Base-by-base conservation (phyloP, 2,329 filamentous ascomycete species). In the Hirsutella minnesotensis region DNA sequence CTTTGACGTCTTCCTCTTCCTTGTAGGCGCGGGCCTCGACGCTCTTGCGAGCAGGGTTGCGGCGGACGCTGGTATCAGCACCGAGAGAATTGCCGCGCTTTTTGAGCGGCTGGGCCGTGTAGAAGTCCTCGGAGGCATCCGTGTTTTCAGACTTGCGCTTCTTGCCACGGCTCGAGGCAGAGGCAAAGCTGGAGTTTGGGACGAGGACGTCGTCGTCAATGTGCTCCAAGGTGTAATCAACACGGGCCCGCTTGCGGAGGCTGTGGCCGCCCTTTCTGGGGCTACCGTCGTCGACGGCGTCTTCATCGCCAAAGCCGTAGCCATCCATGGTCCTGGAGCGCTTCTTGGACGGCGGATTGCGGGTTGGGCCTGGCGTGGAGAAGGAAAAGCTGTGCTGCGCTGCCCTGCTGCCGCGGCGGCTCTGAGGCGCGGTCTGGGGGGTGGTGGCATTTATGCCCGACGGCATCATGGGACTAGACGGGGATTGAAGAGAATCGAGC, bases 261-360 rank as follows among this genome's bases (percentile, higher is more conserved):
- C 73, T 75, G 58, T 77, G 75, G 39, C 75, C 73, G 41, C 75
- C 74, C 55, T 78, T 79, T 42, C 63, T 68, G 41, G 68, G 75
- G 45, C 65, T 68, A 48, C 68, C 62, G 31, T 64, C 61, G 19
- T 73, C 70, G 38, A 72, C 70, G 37, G 69, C 68, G n/a, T 66
- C 64, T 13, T 59, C 64, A 43, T 58, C 53, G 37, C 52, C 54
- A 27, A 61, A 53, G 43, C 47, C 49, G 41, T 52, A 59, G 46
- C 52, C 60, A n/a, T 69, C 67, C 52, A 67, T 64, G 42, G 62
- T 66, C 40, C 65, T 64, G 40, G 63, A 65, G 24, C 70, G 64
- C 47, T 65, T 70, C 44, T 65, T 69, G 35, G 58, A 47, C 51
- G 48, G 56, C 45, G 51, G 47, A 44, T 50, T 48, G 39, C 59